Evolutionary conservation across 495 filamentous ascomycete genomes (phyloP), one percentile per base, ranked within the genome.

Genomic region (Daldinia concentrica): DNA sequence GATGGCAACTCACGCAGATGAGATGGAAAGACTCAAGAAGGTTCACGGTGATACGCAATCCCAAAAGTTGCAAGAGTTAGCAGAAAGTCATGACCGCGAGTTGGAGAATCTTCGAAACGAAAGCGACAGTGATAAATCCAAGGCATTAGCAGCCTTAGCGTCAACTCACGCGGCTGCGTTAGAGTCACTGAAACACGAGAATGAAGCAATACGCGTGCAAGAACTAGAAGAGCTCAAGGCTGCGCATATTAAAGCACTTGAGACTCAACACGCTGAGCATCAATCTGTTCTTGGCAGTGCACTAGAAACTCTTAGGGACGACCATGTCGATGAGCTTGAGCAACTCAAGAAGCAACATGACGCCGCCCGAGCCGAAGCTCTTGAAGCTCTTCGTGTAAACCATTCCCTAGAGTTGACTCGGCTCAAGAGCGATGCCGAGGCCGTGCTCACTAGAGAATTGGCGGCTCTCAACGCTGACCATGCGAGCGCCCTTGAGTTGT

Each of bases 401-500:
- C 61, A 73, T 34, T 56, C 70, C 2, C 12, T 43, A 34, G 60
- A 73, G 6, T 58, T 73, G 14, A 62, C 59, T 34, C 65, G 65
- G 34, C 24, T 73, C 1, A 64, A 73, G 64, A 55, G 24, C 19
- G 62, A 73, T 8, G 62, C 65, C 11, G 66, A 69, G 17, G 51
- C 39, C n/a, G 45, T 59, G 15, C 69, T 67, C 37, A 37, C 62
- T 6, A 64, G 54, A 64, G 69, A 74, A 55, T n/a, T 79, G 6
- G 66, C 68, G 12, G 34, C 76, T 26, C 58, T 73, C 14, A 58
- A 68, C 34, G 55, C 62, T 17, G 68, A 74, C 0, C 72, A 74
- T 22, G 51, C 68, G 3, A 57, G 8, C 14, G 57, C 61, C 32
- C 68, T 77, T 19, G 64, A 73, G 41, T 67, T 60, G 1, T 57